Base-by-base conservation (phyloP, 768 basidiomycete genomes). In the Leucogyrophana mollusca region DNA sequence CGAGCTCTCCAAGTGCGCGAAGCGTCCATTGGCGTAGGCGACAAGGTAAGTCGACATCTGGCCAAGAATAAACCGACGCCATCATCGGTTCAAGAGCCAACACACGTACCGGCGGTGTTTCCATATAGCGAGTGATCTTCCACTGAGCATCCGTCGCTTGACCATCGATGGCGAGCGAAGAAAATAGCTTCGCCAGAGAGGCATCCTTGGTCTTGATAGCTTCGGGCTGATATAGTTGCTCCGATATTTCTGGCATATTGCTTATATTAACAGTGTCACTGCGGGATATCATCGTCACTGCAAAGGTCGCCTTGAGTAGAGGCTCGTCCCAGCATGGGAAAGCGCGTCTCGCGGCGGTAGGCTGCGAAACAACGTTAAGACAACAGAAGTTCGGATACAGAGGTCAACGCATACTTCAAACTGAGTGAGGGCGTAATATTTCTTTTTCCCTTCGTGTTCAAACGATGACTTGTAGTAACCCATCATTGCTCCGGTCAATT, bases 271-370 rank as follows among this genome's bases (percentile, higher is more conserved):
- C 80, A 4, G 88, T 86, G 51, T 82, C 79, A 8, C 69, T 72
- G 49, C 83, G 81, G n/a, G 91, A 90, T 57, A 94, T 75, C 75
- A 94, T 73, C 11, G 84, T 85, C 49, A 93, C 70, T 0, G 77
- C 58, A 60, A 86, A 90, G 2, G 85, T 92, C 0, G 93, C 87
- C 65, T 97, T 97, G 55, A 94, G 73, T 30, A 81, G 74, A 13
- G 94, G 95, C 60, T 96, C 94, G 60, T 96, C 94, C 90, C 90
- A 95, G 70, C 86, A 90, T 21, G 90, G 90, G 64, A 91, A 89
- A 5, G 86, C 81, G 34, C 80, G 77, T 40, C 94, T 74, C 8
- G 94, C 94, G 49, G 84, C 84, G 33, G 90, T 95, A 32, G 94
- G 84, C 85, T 95, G 53, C 13, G 32, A 25, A n/a, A 8, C 24